phyloP scores from a whole-genome alignment of 164 flowering plant genomes.

The Aristolochia contorta region DNA sequence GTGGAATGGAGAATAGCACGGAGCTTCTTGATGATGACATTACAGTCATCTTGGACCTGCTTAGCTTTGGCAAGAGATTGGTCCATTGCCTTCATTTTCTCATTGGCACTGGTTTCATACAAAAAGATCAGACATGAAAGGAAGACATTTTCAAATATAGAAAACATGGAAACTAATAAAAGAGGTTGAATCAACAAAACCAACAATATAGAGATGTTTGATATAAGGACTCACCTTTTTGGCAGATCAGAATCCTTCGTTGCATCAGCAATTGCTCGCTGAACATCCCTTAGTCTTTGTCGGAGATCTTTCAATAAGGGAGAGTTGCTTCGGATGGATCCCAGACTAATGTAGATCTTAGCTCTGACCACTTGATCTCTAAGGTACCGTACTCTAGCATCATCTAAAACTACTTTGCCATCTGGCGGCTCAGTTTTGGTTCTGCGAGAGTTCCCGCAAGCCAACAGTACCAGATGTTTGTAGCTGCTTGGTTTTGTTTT shows the following conservation, averaged over 20 bases:
- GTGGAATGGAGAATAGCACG: slow-evolving; percentile 80
- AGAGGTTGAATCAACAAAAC: neutral
- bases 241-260: slow-evolving; percentile 69
- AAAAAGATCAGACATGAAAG: neutral
- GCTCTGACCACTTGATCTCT: slow-evolving; percentile 78
- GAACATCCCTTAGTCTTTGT: slow-evolving; percentile 60
- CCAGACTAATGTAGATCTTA: slow-evolving; percentile 57
- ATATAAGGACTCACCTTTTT: slow-evolving; percentile 28
- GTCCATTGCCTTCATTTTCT: slow-evolving; percentile 72
- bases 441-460: slow-evolving; percentile 13
- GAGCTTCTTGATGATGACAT: slow-evolving; percentile 63
- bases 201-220: neutral
- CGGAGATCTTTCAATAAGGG: slow-evolving; percentile 65
- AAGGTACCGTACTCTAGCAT: slow-evolving; percentile 53
- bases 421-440: slow-evolving; percentile 20
- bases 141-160: neutral
- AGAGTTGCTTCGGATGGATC: slow-evolving; percentile 54
- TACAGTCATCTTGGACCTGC: slow-evolving; percentile 77
- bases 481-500: slow-evolving; percentile 14
- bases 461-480: slow-evolving; percentile 15
- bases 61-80: slow-evolving; percentile 61
- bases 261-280: slow-evolving; percentile 62
- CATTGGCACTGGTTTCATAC: slow-evolving; percentile 38
- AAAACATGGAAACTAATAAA: neutral
- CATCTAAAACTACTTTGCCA: slow-evolving; percentile 22